Conservation (phyloP, 768 basidiomycete species). For the Xerocomus potaroensis region DNA sequence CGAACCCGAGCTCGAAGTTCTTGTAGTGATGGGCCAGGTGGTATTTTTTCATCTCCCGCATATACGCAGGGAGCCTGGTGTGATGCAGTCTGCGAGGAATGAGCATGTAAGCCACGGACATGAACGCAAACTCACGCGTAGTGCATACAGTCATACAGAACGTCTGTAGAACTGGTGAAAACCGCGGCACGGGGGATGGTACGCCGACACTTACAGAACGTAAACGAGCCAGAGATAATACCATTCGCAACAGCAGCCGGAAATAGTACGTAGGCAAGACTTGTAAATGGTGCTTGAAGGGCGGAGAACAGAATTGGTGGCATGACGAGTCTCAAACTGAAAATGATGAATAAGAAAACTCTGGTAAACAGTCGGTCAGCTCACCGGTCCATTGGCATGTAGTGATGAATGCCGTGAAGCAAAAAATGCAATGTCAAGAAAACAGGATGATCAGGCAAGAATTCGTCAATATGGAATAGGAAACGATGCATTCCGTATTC, state of each 20-base stretch:
- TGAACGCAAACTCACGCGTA: slow-evolving; percentile 61
- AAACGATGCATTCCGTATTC: slow-evolving; percentile 95
- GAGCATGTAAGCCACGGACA: not conserved
- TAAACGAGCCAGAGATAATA: slow-evolving; percentile 75
- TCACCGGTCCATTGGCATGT: slow-evolving; percentile 92
- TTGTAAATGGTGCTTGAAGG: slow-evolving; percentile 83
- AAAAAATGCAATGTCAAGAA: slow-evolving; percentile 88
- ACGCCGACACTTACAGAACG: slow-evolving; percentile 59
- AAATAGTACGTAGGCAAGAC: slow-evolving; percentile 77
- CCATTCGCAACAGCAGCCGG: slow-evolving; percentile 85
- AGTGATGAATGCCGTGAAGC: slow-evolving; percentile 95
- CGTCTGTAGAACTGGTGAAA: slow-evolving; percentile 43
- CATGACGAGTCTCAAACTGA: slow-evolving; percentile 91
- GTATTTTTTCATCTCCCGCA: slow-evolving; percentile 94
- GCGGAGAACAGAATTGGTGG: slow-evolving; percentile 78
- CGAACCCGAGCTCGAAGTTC: slow-evolving; percentile 96
- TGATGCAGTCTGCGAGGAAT: slow-evolving; percentile 63
- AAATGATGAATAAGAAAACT: slow-evolving; percentile 4
- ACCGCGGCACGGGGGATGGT: not conserved
- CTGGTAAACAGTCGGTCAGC: slow-evolving; percentile 15
- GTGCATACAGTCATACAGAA: slow-evolving; percentile 88
- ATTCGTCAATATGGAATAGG: slow-evolving; percentile 91
- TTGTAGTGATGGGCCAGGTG: slow-evolving; percentile 98
- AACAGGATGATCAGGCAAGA: slow-evolving; percentile 76
- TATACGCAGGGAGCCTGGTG: slow-evolving; percentile 77